Percentiles rank a stretch among this genome's conserved stretches.
Evolutionary conservation across 345 rosid genomes (phyloP).

Genomic region (Bruguiera sexangula): DNA sequence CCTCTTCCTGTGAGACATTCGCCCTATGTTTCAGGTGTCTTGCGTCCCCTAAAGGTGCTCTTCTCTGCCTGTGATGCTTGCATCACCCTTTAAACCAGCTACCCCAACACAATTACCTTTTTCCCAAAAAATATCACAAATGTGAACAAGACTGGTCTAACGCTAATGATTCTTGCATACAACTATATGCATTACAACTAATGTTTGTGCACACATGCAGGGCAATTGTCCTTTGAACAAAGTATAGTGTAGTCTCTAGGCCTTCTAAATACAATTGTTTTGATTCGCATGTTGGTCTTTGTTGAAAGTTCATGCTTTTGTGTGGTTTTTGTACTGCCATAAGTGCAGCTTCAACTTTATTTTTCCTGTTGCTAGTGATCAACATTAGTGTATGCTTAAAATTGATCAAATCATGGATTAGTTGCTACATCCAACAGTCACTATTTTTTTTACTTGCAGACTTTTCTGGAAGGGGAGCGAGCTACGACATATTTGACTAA

Average conservation of each 20-base stretch:
- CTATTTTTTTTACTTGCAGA: constrained; percentile 34
- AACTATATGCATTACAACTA: too few species aligned
- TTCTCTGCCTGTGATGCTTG: constrained; percentile 8
- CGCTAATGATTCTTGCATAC: too few species aligned
- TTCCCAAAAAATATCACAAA: too few species aligned
- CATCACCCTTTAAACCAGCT: background rate
- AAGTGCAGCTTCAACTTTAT: background rate
- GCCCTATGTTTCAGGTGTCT: constrained; percentile 68
- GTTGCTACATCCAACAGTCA: background rate
- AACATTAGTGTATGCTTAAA: background rate
- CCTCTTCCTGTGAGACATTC: constrained; percentile 93
- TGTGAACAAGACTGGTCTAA: too few species aligned
- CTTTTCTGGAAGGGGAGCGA: constrained; percentile 71
- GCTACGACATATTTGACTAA: constrained; percentile 59
- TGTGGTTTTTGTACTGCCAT: background rate
- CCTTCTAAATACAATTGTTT: too few species aligned
- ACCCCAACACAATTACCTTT: background rate
- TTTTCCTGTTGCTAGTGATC: background rate
- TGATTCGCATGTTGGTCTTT: too few species aligned
- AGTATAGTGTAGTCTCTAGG: too few species aligned
- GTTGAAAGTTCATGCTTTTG: background rate
- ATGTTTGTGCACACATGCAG: too few species aligned
- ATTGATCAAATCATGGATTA: background rate
- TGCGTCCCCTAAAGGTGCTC: constrained; percentile 74
- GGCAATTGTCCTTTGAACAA: too few species aligned